Evolutionary conservation across 2,329 filamentous ascomycete genomes (phyloP), one percentile per base, ranked within the genome.

Genomic region (Aureobasidium uvarum): DNA sequence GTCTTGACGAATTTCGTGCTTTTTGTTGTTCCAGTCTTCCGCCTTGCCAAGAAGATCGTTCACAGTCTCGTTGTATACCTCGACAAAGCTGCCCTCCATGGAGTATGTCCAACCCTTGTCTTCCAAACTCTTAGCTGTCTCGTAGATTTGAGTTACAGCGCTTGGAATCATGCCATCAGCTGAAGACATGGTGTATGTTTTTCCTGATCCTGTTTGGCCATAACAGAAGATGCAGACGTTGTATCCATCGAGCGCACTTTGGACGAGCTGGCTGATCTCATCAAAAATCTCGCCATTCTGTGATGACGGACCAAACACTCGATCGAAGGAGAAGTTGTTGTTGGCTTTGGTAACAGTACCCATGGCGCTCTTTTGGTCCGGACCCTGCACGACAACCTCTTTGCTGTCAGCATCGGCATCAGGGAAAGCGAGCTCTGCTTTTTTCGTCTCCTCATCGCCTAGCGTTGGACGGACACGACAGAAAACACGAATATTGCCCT

Each of bases 171-270:
- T 97, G 70, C 95, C 95, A 71, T 97, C 91, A 1, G 81, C 78
- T 0, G 89, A 90, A 11, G 91, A 96, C 95, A 99, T 99, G 4
- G 95, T 98, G 74, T 89, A 91, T 0, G 95, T 99, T 82, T 99
- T 99, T 67, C 95, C 95, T 20, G 93, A 95, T 3, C 95, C 95
- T 0, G 95, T 99, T 77, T 99, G 95, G 50, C 95, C 95, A 74
- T 99, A 99, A 74, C 93, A 97, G 79, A 99, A 96, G 68, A 99
- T 98, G 77, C 94, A 98, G 60, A 99, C 95, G 71, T 98, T 99
- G 81, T 96, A 99, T 1, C 95, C 95, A 73, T 99, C 95, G 45
- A 99, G 83, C 0, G 96, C 95, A 71, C 91, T 96, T 77, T 99
- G 95, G 1, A 99, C 93, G 39, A 99, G 85, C 75, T 99, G 95